phyloP scores from a whole-genome alignment of 2,329 filamentous ascomycete species.

The Colletotrichum endophyticum region DNA sequence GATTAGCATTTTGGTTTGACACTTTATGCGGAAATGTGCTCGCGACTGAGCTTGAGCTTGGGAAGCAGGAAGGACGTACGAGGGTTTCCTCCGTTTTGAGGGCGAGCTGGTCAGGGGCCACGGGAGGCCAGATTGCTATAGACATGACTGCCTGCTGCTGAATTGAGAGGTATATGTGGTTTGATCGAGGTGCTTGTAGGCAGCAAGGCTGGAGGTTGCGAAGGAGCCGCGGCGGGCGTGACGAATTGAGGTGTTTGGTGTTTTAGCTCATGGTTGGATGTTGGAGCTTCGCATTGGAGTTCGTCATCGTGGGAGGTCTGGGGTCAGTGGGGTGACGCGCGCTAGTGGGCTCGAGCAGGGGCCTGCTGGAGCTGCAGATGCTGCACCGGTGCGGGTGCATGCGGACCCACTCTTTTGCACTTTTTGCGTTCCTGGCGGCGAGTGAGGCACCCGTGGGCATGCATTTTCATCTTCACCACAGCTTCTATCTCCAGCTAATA shows the following conservation, averaged over 20 bases:
- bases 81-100: constrained; percentile 53
- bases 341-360: neutral
- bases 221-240: constrained; percentile 8
- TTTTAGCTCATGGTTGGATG: constrained; percentile 6
- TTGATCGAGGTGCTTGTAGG: neutral
- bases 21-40: neutral
- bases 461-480: neutral
- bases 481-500: neutral
- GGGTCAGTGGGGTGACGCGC: neutral
- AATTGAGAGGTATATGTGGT: neutral
- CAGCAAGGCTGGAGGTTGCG: neutral
- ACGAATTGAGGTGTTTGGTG: neutral
- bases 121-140: constrained; percentile 62
- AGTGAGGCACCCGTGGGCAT: neutral
- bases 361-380: neutral
- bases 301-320: constrained; percentile 12
- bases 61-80: constrained; percentile 40
- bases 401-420: neutral
- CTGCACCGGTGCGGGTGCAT: neutral
- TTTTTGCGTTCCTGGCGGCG: neutral
- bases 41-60: neutral
- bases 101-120: constrained; percentile 56
- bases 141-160: constrained; percentile 47
- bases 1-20: constrained; percentile 29
- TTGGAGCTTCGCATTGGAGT: neutral